These are phyloP conservation scores for Alloteropsis angusta DNA, from an alignment of 202 grass and related monocot species.

Conservation along the genomic window DNA sequence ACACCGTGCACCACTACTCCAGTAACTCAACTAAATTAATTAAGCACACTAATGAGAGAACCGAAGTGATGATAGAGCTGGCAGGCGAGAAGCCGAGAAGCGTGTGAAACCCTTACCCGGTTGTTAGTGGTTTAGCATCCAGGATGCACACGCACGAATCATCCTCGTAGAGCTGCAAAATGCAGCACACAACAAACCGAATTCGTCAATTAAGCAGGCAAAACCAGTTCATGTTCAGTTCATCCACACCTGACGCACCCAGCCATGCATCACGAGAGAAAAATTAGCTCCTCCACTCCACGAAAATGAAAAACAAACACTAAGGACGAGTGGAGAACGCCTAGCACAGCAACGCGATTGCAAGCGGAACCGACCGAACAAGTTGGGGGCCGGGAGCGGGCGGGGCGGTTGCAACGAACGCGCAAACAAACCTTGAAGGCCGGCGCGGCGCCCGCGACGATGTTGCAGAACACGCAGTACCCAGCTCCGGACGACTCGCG, in stretches of 20 bases:
- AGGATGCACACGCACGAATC: constrained; percentile 80
- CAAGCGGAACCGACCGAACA: neutral
- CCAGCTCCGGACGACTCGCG: neutral
- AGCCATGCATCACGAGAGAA: neutral
- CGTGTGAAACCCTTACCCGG: constrained; percentile 37
- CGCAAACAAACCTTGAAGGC: constrained; percentile 48
- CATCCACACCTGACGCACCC: neutral
- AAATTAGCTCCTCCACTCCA: neutral
- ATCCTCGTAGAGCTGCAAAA: constrained; percentile 80
- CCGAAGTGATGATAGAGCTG: neutral
- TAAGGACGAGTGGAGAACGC: neutral
- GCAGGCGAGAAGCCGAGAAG: neutral
- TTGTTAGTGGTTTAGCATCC: constrained; percentile 59
- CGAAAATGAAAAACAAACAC: neutral
- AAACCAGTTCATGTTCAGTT: neutral
- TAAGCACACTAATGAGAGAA: neutral
- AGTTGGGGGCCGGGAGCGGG: neutral
- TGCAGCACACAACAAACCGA: constrained; percentile 3
- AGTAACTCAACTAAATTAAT: neutral
- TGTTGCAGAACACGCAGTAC: constrained; percentile 61
- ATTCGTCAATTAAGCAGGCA: neutral
- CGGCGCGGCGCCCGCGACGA: constrained; percentile 40
- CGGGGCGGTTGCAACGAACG: neutral
- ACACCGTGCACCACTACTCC: neutral
- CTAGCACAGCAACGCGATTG: neutral